Base-by-base conservation (phyloP, 2,329 filamentous ascomycete species). In the Colletotrichum euphorbiae region DNA sequence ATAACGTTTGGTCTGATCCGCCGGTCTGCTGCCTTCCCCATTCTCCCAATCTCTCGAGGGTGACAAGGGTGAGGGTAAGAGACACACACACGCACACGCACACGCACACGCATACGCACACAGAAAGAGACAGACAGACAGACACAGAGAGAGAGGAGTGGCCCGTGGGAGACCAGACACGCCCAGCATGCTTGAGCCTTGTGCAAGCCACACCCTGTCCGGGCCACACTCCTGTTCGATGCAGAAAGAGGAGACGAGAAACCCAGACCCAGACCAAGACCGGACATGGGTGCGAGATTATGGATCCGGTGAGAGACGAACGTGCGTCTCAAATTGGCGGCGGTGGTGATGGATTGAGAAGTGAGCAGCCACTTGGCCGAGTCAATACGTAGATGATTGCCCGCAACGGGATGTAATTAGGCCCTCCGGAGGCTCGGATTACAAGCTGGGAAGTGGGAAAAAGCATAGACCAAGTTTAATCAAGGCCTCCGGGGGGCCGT, bases 1-100 rank as follows among this genome's bases (percentile, higher is more conserved):
- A 76, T 75, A 74, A 74, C 69, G 75, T 76, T 78, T 74, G 74
- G 74, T 72, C 69, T 73, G 74, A 75, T 75, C 75, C 73, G 71
- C 72, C 71, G 72, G 72, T 69, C 71, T 75, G 70, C 70, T 74
- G 75, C 71, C 73, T 71, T 71, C 72, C 71, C 57, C 71, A 74
- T 66, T 70, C 38, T 33, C 42, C 17, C 57, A 28, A 28, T 54
- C 13, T 24, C 19, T 54, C 33, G 31, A 52, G 50, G 50, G 46
- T 8, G 28, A 31, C 4, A 28, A 31, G 48, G n/a, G 48, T 51
- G 28, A 48, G 62, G 66, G 61, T 62, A 66, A 33, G 24, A 51
- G 7, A n/a, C 21, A 31, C 12, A 33, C 8, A 45, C 15, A 57
- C 48, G 9, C 36, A 38, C 36, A 38, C 33, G 7, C 33, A 36